A percentile compares a stretch with the other conserved stretches of the same genome.
Conservation (phyloP, 2,329 filamentous ascomycete genomes). For the Colletotrichum viniferum region DNA sequence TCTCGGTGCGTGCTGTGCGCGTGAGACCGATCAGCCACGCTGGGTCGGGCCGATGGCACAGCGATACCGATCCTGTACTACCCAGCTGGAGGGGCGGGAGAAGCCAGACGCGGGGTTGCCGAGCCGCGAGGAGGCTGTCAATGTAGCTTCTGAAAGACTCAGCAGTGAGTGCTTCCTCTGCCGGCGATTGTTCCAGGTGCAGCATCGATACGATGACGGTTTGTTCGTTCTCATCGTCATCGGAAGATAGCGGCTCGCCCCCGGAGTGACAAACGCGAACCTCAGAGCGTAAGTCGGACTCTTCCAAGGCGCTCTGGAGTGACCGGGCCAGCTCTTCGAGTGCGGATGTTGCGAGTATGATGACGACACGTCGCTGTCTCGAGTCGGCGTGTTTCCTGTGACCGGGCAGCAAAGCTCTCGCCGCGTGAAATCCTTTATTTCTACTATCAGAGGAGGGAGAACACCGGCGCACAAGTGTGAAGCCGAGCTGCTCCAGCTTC, state of each 20-base stretch:
- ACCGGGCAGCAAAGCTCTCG: not conserved
- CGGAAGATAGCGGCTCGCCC: not conserved
- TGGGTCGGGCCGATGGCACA: constrained; percentile 22
- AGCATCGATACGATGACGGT: not conserved
- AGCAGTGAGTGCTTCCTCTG: not conserved
- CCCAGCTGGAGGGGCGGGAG: not conserved
- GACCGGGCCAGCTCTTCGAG: not conserved
- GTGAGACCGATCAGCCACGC: constrained; percentile 30
- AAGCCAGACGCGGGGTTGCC: not conserved
- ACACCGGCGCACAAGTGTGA: not conserved
- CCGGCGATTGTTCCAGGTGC: not conserved
- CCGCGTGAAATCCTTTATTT: not conserved
- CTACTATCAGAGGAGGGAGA: not conserved
- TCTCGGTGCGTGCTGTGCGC: constrained; percentile 32
- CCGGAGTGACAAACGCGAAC: not conserved
- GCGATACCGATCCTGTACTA: not conserved
- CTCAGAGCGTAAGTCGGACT: not conserved
- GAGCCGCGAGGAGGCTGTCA: not conserved
- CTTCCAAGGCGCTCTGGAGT: not conserved
- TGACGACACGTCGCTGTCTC: not conserved
- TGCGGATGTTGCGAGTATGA: not conserved
- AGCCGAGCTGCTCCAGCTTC: not conserved
- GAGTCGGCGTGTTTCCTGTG: not conserved
- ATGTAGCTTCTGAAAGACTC: not conserved
- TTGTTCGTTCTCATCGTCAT: not conserved